Base-by-base conservation (phyloP, 192 early-diverging fungal species). In the Chytriomyces sp. region DNA sequence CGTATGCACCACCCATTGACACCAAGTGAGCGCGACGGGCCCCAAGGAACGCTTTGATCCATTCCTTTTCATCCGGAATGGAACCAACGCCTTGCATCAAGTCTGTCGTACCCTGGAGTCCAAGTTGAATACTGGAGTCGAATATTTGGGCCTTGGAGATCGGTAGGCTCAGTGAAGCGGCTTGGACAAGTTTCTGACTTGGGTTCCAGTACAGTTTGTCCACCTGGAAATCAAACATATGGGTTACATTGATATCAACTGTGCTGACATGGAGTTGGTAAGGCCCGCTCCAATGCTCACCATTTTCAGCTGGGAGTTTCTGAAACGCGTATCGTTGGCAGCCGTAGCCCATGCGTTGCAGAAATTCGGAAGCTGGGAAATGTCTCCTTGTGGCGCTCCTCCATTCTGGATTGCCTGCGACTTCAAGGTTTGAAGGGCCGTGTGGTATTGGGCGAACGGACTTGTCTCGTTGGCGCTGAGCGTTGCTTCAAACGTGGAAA, bases 301-400 rank as follows among this genome's bases (percentile, higher is more conserved):
- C 1, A 61, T 41, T 64, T 39, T 19, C 19, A 72, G 70, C 59
- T 72, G 70, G 7, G 70, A 19, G 22, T 61, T 22, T 19, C 33
- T 30, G 31, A 72, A 72, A 12, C 6, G 26, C 5, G 57, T 7
- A 32, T 14, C 28, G 12, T n/a, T 14, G 6, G 70, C 14, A n/a
- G 70, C 70, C 22, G 22, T 17, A 14, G n/a, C n/a, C 70, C 70
- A 72, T 14, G 70, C 70, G n/a, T 63, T 39, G 59, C 70, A 72
- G 39, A 72, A 72, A 14, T 59, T 59, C 17, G 36, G 5, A 25
- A 72, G 70, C 2, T 39, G 36, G 19, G 39, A 28, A n/a, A 63
- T 52, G 31, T 62, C 59, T 40, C 59, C 70, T 37, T 49, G 33
- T 36, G 59, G 14, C 14, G 22, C 26, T 26, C 40, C 40, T 34